Conservation (phyloP, 805 yeast species). For the Candida silvicultrix region DNA sequence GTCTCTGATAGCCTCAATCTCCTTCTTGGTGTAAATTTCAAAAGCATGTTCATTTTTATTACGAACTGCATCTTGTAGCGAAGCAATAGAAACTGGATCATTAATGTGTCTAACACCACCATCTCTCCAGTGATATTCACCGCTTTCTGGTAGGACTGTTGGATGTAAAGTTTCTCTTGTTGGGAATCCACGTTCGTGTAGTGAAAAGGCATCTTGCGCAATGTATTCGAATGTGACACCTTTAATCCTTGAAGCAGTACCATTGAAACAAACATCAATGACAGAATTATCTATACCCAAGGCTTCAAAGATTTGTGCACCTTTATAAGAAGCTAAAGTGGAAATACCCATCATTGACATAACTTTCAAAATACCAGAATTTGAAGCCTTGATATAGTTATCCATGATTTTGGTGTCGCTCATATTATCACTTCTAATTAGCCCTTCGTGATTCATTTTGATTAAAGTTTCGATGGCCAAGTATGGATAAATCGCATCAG, state of each 20-base stretch:
- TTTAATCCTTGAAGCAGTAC: slow-evolving; percentile 94
- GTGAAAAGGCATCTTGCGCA: slow-evolving; percentile 92
- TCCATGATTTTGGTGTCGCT: slow-evolving; percentile 55
- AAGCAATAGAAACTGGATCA: slow-evolving; percentile 92
- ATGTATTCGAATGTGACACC: slow-evolving; percentile 94
- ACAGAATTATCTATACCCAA: slow-evolving; percentile 94
- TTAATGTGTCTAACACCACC: slow-evolving; percentile 96
- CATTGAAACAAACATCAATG: slow-evolving; percentile 91
- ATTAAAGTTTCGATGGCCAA: slow-evolving; percentile 84
- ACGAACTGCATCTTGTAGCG: slow-evolving; percentile 96
- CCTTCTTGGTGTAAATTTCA: slow-evolving; percentile 83
- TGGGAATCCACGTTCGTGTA: slow-evolving; percentile 93
- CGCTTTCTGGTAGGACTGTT: slow-evolving; percentile 78
- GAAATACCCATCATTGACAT: slow-evolving; percentile 99
- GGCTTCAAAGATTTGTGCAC: slow-evolving; percentile 98
- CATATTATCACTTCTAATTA: slow-evolving; percentile 47
- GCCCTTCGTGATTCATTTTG: slow-evolving; percentile 76
- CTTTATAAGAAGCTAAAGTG: slow-evolving; percentile 95
- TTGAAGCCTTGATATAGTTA: slow-evolving; percentile 80
- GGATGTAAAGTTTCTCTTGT: slow-evolving; percentile 64
- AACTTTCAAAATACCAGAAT: slow-evolving; percentile 90
- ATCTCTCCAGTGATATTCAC: slow-evolving; percentile 98
- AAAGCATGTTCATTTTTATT: slow-evolving; percentile 93
- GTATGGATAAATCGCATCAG: slow-evolving; percentile 93
- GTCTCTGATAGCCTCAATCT: slow-evolving; percentile 83